Percentiles rank a stretch among this genome's conserved stretches.
Evolutionary conservation across 2,329 filamentous ascomycete species (phyloP).

Genomic region (Xylaria sp.): DNA sequence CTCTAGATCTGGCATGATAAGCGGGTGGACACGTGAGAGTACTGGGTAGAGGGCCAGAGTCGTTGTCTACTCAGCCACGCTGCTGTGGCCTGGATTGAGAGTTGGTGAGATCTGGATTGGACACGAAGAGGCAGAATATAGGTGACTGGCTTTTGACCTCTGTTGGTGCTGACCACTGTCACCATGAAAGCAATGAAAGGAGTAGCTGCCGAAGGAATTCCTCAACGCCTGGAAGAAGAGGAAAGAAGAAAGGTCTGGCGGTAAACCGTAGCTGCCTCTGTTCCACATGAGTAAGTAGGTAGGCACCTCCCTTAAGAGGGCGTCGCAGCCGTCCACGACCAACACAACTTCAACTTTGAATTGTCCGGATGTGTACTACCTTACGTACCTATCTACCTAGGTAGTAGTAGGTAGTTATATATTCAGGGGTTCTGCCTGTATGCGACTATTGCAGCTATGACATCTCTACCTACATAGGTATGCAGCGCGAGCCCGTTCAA

Average conservation of each 20-base stretch:
- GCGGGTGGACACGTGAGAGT: background rate
- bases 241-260: background rate
- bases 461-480: no score
- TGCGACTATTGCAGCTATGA: no score
- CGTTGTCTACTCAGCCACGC: background rate
- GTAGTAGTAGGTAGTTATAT: no score
- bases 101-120: background rate
- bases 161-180: constrained; percentile 1
- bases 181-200: background rate
- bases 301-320: background rate
- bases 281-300: background rate
- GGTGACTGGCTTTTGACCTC: background rate
- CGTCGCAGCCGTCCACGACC: background rate
- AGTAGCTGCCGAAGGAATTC: background rate
- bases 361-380: no score
- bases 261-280: background rate
- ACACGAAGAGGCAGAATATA: background rate
- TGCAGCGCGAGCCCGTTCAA: no score
- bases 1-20: background rate
- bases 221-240: background rate
- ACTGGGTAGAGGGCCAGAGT: background rate
- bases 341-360: background rate
- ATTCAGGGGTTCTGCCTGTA: no score
- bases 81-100: background rate
- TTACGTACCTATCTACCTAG: no score